Percentiles rank a stretch among this genome's conserved stretches.
These are phyloP conservation scores for Microbotryum lychnidis-dioicae DNA, from an alignment of 1,284 basidiomycete genomes.

Conservation along the genomic window DNA sequence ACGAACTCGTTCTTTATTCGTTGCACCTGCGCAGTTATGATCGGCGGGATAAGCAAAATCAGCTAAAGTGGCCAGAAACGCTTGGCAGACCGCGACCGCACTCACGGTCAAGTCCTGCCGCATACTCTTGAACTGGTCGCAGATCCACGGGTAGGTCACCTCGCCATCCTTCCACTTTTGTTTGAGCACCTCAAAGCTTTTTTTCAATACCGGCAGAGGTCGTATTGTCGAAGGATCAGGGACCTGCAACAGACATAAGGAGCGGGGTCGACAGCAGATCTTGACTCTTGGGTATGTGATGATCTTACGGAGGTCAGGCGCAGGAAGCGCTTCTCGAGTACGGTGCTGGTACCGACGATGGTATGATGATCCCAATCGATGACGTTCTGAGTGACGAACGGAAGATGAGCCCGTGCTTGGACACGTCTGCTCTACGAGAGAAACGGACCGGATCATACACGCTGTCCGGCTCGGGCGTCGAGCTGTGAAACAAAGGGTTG, in stretches of 20 bases:
- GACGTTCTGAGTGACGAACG: constrained; percentile 58
- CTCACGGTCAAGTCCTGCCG: constrained; percentile 90
- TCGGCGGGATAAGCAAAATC: neutral
- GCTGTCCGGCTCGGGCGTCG: constrained; percentile 31
- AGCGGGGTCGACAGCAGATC: neutral
- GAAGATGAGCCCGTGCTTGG: neutral
- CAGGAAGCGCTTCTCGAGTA: constrained; percentile 92
- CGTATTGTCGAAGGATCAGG: constrained; percentile 91
- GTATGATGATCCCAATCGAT: constrained; percentile 94
- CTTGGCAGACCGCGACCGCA: neutral
- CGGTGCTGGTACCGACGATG: constrained; percentile 81
- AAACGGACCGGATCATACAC: constrained; percentile 45
- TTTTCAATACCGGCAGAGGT: constrained; percentile 72
- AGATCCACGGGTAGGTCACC: constrained; percentile 82
- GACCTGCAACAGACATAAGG: constrained; percentile 51
- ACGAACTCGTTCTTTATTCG: constrained; percentile 99
- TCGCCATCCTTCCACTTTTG: constrained; percentile 71
- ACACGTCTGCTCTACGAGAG: neutral
- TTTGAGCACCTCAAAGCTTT: constrained; percentile 81
- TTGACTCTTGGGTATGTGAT: neutral
- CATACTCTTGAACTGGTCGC: constrained; percentile 96
- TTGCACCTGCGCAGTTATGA: constrained; percentile 65
- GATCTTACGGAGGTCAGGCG: constrained; percentile 76
- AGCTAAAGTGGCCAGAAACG: constrained; percentile 10
- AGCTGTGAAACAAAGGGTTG: no score